Conservation (phyloP, 164 flowering plant genomes). For the Aristolochia contorta region DNA sequence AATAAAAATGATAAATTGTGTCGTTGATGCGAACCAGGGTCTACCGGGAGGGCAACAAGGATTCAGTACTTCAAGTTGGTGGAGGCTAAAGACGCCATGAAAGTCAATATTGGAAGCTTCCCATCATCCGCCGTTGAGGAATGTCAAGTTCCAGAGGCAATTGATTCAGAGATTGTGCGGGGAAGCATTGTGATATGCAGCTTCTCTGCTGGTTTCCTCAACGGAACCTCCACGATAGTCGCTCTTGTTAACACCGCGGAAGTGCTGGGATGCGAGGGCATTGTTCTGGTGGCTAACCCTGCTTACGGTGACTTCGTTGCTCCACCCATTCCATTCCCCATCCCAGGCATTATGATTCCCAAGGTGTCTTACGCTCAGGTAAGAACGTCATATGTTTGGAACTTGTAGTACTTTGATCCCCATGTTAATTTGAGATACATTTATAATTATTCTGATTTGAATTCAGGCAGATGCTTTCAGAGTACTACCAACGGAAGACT, state of each 20-base stretch:
- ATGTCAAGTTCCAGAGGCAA: constrained; percentile 74
- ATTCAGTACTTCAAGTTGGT: constrained; percentile 45
- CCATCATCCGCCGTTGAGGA: constrained; percentile 61
- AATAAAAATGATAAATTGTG: too few relatives aligned
- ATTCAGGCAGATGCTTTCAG: constrained; percentile 26
- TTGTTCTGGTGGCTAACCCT: constrained; percentile 67
- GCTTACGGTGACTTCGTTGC: constrained; percentile 63
- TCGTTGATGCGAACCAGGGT: constrained; percentile 26
- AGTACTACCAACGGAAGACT: constrained; percentile 58
- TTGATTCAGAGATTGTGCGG: constrained; percentile 45
- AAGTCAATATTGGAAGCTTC: constrained; percentile 36
- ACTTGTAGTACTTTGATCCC: too few relatives aligned
- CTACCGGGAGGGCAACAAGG: constrained; percentile 39
- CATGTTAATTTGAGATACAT: neutral
- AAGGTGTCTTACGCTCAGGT: constrained; percentile 54
- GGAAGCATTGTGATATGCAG: constrained; percentile 71
- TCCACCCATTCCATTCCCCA: constrained; percentile 58
- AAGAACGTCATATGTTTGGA: too few relatives aligned
- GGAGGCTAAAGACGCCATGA: constrained; percentile 69
- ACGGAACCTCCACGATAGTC: constrained; percentile 45
- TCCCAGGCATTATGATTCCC: constrained; percentile 79
- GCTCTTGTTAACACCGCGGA: constrained; percentile 57
- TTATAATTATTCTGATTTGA: neutral
- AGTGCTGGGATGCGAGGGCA: constrained; percentile 50
- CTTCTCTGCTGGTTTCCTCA: constrained; percentile 70